Conservation (phyloP, 768 basidiomycete genomes). For the Boletus vinaceobasis region DNA sequence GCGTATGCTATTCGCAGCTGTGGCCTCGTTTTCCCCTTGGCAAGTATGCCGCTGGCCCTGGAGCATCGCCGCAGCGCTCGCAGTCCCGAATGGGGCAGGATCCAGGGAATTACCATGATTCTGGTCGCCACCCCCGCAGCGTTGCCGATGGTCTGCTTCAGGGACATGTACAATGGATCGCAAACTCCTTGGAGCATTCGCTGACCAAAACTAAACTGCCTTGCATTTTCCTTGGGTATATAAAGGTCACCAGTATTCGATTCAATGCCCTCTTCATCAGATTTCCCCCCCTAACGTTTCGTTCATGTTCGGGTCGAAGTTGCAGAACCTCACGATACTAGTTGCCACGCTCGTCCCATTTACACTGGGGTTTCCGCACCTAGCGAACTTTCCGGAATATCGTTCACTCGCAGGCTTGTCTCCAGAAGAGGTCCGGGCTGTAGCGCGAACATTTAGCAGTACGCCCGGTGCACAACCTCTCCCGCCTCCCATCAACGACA, state of each 20-base stretch:
- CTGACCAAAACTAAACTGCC: background rate
- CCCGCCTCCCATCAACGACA: constrained; percentile 22
- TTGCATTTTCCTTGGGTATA: background rate
- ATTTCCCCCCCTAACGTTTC: background rate
- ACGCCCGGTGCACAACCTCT: constrained; percentile 23
- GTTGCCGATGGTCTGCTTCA: background rate
- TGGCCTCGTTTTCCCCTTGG: too few relatives aligned
- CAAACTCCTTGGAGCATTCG: background rate
- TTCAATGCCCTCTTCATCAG: background rate
- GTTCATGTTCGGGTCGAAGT: background rate
- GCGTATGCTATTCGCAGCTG: too few relatives aligned
- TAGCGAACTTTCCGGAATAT: constrained; percentile 16
- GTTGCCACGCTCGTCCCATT: constrained; percentile 3
- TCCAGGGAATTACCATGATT: too few relatives aligned
- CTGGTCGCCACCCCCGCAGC: too few relatives aligned
- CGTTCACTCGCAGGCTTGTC: constrained; percentile 24
- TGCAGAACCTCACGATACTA: constrained; percentile 4
- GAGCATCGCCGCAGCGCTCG: too few relatives aligned
- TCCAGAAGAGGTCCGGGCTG: constrained; percentile 10
- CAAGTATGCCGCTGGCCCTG: too few relatives aligned
- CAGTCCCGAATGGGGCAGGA: background rate
- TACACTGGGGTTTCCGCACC: constrained; percentile 9
- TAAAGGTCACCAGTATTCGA: background rate
- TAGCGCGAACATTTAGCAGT: constrained; percentile 11
- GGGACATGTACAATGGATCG: background rate